Base-by-base conservation (phyloP, 768 basidiomycete genomes). In the Macrolepiota fuliginosa region DNA sequence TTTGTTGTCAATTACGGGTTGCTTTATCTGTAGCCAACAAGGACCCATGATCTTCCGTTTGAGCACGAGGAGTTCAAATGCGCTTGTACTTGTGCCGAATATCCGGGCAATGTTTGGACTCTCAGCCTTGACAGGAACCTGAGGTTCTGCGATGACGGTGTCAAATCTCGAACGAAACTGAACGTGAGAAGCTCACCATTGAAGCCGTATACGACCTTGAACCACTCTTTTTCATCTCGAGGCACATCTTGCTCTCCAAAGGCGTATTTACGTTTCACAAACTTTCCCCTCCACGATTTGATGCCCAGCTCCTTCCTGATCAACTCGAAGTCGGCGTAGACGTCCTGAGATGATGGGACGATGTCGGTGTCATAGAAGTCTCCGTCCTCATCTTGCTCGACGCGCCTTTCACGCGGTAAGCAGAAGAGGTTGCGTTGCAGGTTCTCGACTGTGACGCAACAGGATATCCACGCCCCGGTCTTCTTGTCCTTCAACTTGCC, bases 21-120 rank as follows among this genome's bases (percentile, higher is more conserved):
- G 83, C 74, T 90, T 89, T 64, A 99, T 83, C 59, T 89, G 82
- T 49, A 99, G 78, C 97, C 97, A 99, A 71, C 97, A 98, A 0
- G 97, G 96, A 0, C 97, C 97, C 95, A 98, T 98, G 61, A 98
- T 97, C 76, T 96, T 97, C 35, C 95, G 87, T 73, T 98, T 98
- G 50, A 98, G 67, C 1, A 95, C 96, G 19, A 99, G 83, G 10
- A 94, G 77, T 71, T 98, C 97, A 67, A 99, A 99, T 0, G 96
- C 90, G 56, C 79, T 92, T 4, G 95, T 96, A 65, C 87, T 95
- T 2, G 96, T 91, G 12, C 97, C 97, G 66, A 98, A 91, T 11
- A 98, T 88, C 60, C 84, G 86, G 36, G 86, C 81, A 70, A 98
- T 96, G 54, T 92, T 96, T 9, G 91, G 87, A 51, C 92, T 94